phyloP scores from a whole-genome alignment of 768 basidiomycete genomes.

The Clitopilus hobsonii region DNA sequence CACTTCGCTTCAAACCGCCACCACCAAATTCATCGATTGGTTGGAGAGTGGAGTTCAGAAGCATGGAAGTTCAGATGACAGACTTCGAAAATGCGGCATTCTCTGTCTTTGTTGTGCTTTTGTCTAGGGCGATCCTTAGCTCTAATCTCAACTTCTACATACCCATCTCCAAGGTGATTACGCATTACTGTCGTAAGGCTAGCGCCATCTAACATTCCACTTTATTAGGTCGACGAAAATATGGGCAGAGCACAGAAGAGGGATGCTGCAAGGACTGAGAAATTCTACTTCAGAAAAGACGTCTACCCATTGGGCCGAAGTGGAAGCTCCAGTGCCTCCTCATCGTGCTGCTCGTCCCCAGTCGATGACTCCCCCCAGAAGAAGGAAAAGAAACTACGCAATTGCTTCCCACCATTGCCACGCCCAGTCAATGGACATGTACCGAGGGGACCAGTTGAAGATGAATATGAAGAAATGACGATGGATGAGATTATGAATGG shows the following conservation, averaged over 20 bases:
- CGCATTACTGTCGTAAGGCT: neutral
- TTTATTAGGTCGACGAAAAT: conserved; percentile 86
- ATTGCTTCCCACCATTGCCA: conserved; percentile 67
- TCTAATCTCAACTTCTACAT: conserved; percentile 94
- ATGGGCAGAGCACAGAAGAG: conserved; percentile 87
- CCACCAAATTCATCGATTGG: conserved; percentile 90
- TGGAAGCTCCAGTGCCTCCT: conserved; percentile 41
- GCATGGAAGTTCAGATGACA: conserved; percentile 98
- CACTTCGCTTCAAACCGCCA: conserved; percentile 96
- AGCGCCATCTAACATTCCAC: neutral
- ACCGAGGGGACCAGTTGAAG: conserved; percentile 46
- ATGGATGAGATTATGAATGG: conserved; percentile 93
- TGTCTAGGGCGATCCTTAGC: conserved; percentile 89
- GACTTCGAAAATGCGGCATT: conserved; percentile 99
- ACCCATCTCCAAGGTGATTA: conserved; percentile 93
- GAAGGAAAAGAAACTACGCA: conserved; percentile 65
- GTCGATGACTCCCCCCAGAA: conserved; percentile 25
- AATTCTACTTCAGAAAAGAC: conserved; percentile 88
- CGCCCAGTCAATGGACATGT: conserved; percentile 39
- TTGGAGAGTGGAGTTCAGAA: conserved; percentile 97
- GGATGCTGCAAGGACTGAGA: conserved; percentile 67
- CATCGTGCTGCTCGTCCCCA: conserved; percentile 36
- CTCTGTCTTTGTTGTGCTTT: conserved; percentile 88
- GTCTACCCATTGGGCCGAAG: conserved; percentile 60
- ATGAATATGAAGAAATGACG: conserved; percentile 91